Evolutionary conservation across 2,329 filamentous ascomycete species (phyloP).

Genomic region (Lanzia echinophila): DNA sequence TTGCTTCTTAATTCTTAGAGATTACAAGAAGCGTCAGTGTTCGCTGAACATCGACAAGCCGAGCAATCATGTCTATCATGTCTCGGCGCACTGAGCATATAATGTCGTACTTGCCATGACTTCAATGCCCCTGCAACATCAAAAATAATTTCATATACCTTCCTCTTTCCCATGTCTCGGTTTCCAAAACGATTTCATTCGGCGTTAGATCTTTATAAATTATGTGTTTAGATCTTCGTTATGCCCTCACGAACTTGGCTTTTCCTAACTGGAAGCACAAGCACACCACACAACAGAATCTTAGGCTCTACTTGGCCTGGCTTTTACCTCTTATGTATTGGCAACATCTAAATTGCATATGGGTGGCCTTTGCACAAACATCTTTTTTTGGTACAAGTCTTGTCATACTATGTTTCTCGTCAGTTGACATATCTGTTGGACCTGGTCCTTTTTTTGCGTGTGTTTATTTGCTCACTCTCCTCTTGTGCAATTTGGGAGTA

Average conservation of each 20-base stretch:
- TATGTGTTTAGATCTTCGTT: conserved; percentile 25
- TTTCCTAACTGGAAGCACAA: conserved; percentile 12
- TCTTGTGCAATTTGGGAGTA: neutral
- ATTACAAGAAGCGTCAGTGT: conserved; percentile 4
- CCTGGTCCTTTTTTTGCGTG: neutral
- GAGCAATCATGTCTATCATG: conserved; percentile 9
- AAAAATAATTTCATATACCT: neutral
- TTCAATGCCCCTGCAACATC: conserved; percentile 1
- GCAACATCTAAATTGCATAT: conserved; percentile 24
- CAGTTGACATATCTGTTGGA: neutral
- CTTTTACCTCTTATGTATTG: conserved; percentile 6
- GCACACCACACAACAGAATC: conserved; percentile 1
- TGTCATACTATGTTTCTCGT: conserved; percentile 1
- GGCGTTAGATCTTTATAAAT: conserved; percentile 25
- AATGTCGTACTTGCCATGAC: conserved; percentile 1
- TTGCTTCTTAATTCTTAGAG: conserved; percentile 26
- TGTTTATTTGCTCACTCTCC: neutral
- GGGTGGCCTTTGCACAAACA: conserved; percentile 22
- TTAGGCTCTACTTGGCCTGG: neutral
- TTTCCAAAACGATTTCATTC: conserved; percentile 11
- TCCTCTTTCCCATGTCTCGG: neutral
- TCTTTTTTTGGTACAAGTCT: conserved; percentile 4
- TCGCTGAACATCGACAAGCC: conserved; percentile 6
- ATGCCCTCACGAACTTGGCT: conserved; percentile 16
- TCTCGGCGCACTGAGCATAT: conserved; percentile 11